These are phyloP conservation scores for Nicotiana noctiflora DNA, from an alignment of 257 asterid genomes.

Conservation along the genomic window DNA sequence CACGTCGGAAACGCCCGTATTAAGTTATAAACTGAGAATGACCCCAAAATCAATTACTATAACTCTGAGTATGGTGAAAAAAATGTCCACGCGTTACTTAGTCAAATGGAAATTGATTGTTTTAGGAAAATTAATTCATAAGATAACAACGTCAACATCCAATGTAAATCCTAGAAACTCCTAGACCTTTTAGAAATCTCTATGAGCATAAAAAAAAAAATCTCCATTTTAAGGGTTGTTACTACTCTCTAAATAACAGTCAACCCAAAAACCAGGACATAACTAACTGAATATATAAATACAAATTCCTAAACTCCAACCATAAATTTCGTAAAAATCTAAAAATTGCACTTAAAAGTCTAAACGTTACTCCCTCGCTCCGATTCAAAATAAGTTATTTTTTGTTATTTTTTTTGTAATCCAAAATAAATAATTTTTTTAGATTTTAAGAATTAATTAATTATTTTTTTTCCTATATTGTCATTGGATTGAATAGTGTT, in stretches of 20 bases:
- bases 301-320: neutral
- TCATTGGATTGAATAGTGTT: too few relatives aligned
- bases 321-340: neutral
- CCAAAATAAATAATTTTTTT: too few relatives aligned
- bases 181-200: neutral
- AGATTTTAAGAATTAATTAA: too few relatives aligned
- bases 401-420: too few relatives aligned
- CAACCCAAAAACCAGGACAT: neutral
- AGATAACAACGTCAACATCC: neutral
- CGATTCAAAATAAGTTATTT: too few relatives aligned
- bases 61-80: neutral
- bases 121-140: neutral
- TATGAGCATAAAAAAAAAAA: neutral
- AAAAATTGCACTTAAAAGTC: neutral
- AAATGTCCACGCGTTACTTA: neutral
- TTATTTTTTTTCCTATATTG: too few relatives aligned
- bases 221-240: neutral
- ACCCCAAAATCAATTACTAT: neutral
- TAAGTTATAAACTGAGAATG: neutral
- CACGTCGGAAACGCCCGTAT: neutral
- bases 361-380: too few relatives aligned
- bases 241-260: neutral
- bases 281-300: neutral
- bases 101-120: neutral
- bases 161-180: neutral